Evolutionary conservation across 441 rosid genomes (phyloP), one percentile per base, ranked within the genome.

Genomic region (Viola pubescens): DNA sequence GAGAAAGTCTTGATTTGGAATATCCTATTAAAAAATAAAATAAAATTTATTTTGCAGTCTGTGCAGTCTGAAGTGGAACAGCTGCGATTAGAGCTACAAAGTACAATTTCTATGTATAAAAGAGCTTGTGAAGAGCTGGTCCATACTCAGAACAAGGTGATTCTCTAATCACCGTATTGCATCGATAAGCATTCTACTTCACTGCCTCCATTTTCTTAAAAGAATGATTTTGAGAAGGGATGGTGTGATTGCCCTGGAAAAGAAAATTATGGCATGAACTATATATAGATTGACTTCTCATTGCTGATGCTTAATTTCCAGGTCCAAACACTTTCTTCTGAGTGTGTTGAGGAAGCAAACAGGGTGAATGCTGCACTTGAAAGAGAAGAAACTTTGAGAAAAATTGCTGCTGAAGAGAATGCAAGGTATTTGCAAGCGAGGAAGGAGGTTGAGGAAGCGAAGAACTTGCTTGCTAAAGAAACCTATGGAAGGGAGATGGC

Each of bases 91-190:
- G 91, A 88, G 72, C 75, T 88, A 63, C 86, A 71, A 64, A 70
- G 59, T 70, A 81, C 95, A 7, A 61, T 82, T 61, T 58, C 77
- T 50, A 78, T 84, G 98, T 88, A 88, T 68, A 75, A 79, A 66
- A 64, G 71, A 62, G 85, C 88, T 69, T 82, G 95, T 54, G 89
- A 79, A 74, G 90, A 88, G 75, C 81, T 91, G 47, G 82, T 88
- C 26, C 81, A 76, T 65, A 73, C 85, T 59, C 92, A 85, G 67
- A 83, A 75, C 59, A 76, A 91, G 91, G 96, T 90, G 13, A 43
- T 73, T 40, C 49, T 47, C 47, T n/a, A 26, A 48, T 61, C 47
- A 38, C 11, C 4, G n/a, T 49, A 52, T 42, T 8, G 26, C 34
- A 26, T 1, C 34, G 2, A 26, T 26, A 26, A 0, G 34, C 34